Percentiles rank a stretch among this genome's conserved stretches.
Evolutionary conservation across 345 rosid genomes (phyloP).

Genomic region (Eucalyptus regnans): DNA sequence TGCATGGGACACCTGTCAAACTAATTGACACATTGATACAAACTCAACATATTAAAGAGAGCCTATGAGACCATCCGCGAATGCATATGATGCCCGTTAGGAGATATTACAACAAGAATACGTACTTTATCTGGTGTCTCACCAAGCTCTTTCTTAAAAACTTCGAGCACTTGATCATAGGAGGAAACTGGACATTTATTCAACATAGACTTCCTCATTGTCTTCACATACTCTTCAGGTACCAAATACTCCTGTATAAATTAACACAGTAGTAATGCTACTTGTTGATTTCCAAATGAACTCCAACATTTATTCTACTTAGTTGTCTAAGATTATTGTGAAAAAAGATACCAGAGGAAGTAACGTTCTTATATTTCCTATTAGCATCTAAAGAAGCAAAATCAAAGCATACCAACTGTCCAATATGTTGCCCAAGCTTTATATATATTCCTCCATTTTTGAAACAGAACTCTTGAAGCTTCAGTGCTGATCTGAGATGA

Average conservation of each 20-base stretch:
- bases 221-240: constrained; percentile 74
- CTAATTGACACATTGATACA: not conserved
- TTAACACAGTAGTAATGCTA: not conserved
- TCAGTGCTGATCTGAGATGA: constrained; percentile 78
- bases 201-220: constrained; percentile 87
- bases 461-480: constrained; percentile 90
- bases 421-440: constrained; percentile 94
- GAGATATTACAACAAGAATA: not conserved
- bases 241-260: constrained; percentile 66
- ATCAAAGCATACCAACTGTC: constrained; percentile 58
- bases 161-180: constrained; percentile 85
- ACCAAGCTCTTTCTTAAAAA: constrained; percentile 86
- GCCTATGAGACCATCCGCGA: not conserved
- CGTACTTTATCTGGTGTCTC: constrained; percentile 75
- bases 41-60: not conserved
- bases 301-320: not conserved
- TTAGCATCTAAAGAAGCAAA: not conserved
- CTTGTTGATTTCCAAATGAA: not conserved
- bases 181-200: constrained; percentile 92
- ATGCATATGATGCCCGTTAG: not conserved
- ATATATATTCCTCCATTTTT: constrained; percentile 89
- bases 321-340: not conserved
- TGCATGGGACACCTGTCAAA: not conserved
- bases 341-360: not conserved
- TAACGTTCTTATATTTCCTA: not conserved